Base-by-base conservation (phyloP, 2,329 filamentous ascomycete genomes). In the Aspergillus ochraceus region DNA sequence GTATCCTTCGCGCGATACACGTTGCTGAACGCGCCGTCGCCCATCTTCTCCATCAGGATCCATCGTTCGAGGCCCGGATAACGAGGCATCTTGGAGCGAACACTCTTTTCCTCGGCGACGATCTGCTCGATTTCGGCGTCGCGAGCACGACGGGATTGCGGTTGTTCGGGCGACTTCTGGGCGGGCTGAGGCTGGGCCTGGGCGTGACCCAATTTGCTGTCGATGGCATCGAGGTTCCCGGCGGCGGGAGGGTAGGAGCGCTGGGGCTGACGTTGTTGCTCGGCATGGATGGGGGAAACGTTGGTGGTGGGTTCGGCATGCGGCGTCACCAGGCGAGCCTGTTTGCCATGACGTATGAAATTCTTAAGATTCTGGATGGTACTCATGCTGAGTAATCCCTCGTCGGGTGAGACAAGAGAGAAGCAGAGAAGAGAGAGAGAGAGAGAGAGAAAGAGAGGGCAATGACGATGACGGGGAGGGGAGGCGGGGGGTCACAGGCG, bases 21-120 rank as follows among this genome's bases (percentile, higher is more conserved):
- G 72, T 98, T 98, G 82, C 94, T 98, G 83, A 99, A 99, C 61
- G 95, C 95, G 62, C 95, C 95, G 68, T 98, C 95, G 65, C 95
- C 95, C 94, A 99, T 99, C 84, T 98, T 98, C 79, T 97, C 93
- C 55, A 95, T 60, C 36, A 97, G 81, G 56, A 89, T 86, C 89
- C 91, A 99, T 71, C 93, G 82, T 69, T 96, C 92, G 45, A 96
- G 81, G 42, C 91, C 91, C 0, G 91, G 90, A 70, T 96, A 96
- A 68, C 82, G 85, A 46, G 95, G 94, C 71, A 98, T 88, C 76
- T 93, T 96, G 73, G 87, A 87, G 75, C 88, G 91, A 77, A 82
- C 91, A 70, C 91, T 90, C 61, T 92, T 91, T 81, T 98, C 95
- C 74, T 98, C 95, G 58, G 92, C 91, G 1, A 99, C 88, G 46